These are phyloP conservation scores for Colletotrichum gigasporum DNA, from an alignment of 2,329 filamentous ascomycete species.

Conservation along the genomic window DNA sequence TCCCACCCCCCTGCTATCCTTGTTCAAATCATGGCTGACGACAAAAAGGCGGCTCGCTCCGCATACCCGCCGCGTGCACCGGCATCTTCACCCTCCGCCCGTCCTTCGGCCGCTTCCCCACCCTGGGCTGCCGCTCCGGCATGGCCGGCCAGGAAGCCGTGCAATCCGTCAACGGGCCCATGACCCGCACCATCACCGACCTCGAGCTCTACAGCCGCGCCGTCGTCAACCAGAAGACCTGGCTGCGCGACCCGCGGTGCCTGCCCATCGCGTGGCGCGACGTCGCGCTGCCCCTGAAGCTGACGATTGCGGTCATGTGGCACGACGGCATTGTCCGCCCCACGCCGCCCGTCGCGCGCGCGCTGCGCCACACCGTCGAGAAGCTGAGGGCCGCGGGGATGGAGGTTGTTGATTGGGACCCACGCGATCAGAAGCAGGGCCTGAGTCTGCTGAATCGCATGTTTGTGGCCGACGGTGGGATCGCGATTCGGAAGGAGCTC, in stretches of 20 bases:
- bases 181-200: conserved; percentile 65
- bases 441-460: conserved; percentile 50
- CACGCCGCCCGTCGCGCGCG: conserved; percentile 71
- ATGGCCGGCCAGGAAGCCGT: conserved; percentile 74
- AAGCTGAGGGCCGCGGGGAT: conserved; percentile 57
- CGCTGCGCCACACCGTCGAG: conserved; percentile 54
- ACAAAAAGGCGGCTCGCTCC: conserved; percentile 58
- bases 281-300: conserved; percentile 43
- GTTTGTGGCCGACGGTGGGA: conserved; percentile 59
- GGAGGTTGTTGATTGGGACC: conserved; percentile 62
- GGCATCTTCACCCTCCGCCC: conserved; percentile 67
- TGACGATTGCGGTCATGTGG: conserved; percentile 71
- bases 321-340: conserved; percentile 72
- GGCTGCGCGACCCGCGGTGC: conserved; percentile 66
- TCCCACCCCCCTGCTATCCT: rapidly evolving
- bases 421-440: conserved; percentile 51
- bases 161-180: conserved; percentile 70
- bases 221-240: conserved; percentile 62
- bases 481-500: conserved; percentile 49
- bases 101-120: conserved; percentile 68
- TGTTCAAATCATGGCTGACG: not conserved
- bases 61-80: conserved; percentile 64
- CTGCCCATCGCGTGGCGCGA: conserved; percentile 66
- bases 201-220: conserved; percentile 63
- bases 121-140: conserved; percentile 60